These are phyloP conservation scores for Solanum ahanhuiri DNA, from an alignment of 257 asterid genomes.

Conservation along the genomic window DNA sequence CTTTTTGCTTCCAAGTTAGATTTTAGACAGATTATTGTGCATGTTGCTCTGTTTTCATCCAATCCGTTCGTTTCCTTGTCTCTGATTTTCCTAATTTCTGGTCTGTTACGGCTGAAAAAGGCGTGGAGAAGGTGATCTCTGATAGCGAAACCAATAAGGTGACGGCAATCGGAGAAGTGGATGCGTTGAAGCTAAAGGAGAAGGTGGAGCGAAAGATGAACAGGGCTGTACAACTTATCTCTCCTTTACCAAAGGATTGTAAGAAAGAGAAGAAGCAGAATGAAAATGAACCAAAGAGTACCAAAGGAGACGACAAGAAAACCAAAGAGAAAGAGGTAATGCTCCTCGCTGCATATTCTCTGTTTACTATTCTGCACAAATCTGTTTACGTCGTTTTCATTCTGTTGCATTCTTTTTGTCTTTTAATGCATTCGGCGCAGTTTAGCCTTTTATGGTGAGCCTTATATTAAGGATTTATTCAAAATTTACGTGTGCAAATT, in stretches of 20 bases:
- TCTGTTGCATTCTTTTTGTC: neutral
- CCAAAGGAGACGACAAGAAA: constrained; percentile 23
- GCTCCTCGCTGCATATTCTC: neutral
- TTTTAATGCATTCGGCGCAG: neutral
- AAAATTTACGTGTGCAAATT: neutral
- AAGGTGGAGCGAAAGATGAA: constrained; percentile 45
- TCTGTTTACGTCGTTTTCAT: neutral
- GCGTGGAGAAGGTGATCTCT: constrained; percentile 30
- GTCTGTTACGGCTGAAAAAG: neutral
- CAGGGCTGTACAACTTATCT: constrained; percentile 42
- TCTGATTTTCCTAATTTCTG: neutral
- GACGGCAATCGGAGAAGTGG: constrained; percentile 51
- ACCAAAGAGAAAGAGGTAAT: constrained; percentile 32
- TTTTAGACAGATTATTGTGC: neutral
- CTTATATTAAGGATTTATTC: neutral
- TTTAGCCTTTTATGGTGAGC: neutral
- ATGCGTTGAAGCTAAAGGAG: constrained; percentile 54
- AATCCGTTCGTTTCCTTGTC: neutral
- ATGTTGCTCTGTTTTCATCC: neutral
- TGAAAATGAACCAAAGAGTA: constrained; percentile 6
- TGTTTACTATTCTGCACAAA: neutral
- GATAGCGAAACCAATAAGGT: constrained; percentile 40
- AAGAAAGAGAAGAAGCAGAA: constrained; percentile 15
- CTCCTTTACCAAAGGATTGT: constrained; percentile 32
- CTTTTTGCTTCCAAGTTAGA: neutral